Conservation (phyloP, 495 filamentous ascomycete genomes). For the Penicillium cinerascens region DNA sequence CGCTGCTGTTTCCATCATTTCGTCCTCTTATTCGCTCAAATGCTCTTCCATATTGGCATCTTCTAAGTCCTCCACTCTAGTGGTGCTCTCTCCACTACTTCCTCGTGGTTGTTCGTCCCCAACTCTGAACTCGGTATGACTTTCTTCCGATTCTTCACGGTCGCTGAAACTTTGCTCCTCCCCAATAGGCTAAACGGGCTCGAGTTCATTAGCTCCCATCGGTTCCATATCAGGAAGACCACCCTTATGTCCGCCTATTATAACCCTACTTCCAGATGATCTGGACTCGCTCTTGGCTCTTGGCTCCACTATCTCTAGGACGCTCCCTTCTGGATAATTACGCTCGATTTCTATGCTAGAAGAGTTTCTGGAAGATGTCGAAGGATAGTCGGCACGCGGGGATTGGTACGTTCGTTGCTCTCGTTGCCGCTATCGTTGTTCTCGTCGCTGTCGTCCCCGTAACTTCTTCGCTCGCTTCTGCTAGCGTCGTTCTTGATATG, state of each 20-base stretch:
- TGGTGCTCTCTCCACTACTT: background rate
- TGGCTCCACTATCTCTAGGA: background rate
- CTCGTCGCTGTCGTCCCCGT: background rate
- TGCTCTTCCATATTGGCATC: slow-evolving; percentile 6
- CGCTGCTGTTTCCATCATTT: background rate
- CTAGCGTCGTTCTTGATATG: slow-evolving; percentile 1
- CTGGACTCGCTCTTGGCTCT: background rate
- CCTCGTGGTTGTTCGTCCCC: background rate
- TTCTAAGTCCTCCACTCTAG: background rate
- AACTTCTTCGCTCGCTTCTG: slow-evolving; percentile 8
- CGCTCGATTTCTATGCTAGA: slow-evolving; percentile 1
- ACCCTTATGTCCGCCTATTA: background rate
- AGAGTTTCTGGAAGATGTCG: slow-evolving; percentile 1
- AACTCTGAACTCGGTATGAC: background rate
- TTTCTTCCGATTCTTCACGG: background rate
- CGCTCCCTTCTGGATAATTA: background rate
- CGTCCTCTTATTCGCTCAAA: slow-evolving; percentile 1
- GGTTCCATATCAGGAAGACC: background rate
- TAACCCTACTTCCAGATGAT: background rate
- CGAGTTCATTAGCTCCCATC: background rate
- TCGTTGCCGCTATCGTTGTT: background rate
- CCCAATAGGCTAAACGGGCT: background rate
- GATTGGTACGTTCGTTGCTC: background rate
- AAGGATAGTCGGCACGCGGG: background rate
- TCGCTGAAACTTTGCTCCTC: background rate